A percentile compares a stretch with the other conserved stretches of the same genome.
Evolutionary conservation across 2,329 filamentous ascomycete species (phyloP).

Genomic region (Scorias spongiosa): DNA sequence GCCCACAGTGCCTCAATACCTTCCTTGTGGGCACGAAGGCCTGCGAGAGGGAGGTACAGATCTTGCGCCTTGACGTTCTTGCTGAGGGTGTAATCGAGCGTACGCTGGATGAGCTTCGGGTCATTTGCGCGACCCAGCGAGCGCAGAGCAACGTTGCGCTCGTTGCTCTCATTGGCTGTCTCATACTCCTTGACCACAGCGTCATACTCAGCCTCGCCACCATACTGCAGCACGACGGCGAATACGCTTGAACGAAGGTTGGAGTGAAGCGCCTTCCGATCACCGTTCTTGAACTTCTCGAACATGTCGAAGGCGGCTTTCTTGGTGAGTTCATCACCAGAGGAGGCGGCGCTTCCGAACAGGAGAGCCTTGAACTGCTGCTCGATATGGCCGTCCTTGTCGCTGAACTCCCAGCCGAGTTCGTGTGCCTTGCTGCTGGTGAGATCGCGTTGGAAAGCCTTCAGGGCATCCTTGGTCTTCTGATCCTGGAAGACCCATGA

Average conservation of each 20-base stretch:
- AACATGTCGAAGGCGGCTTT: conserved; percentile 83
- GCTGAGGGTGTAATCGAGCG: conserved; percentile 58
- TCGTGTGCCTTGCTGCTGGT: conserved; percentile 68
- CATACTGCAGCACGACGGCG: conserved; percentile 67
- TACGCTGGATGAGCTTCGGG: conserved; percentile 66
- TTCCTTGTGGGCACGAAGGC: conserved; percentile 58
- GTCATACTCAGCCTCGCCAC: conserved; percentile 77
- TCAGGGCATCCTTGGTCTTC: conserved; percentile 56
- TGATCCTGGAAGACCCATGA: conserved; percentile 84
- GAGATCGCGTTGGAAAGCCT: conserved; percentile 68
- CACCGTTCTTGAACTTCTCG: conserved; percentile 63
- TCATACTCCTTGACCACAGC: conserved; percentile 61
- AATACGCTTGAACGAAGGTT: conserved; percentile 84
- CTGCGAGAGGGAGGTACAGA: conserved; percentile 74
- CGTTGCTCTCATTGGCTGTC: conserved; percentile 61
- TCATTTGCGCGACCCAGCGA: conserved; percentile 64
- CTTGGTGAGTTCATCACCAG: conserved; percentile 65
- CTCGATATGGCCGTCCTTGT: conserved; percentile 72
- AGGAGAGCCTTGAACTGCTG: conserved; percentile 91
- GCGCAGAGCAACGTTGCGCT: conserved; percentile 83
- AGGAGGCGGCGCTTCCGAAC: conserved; percentile 68
- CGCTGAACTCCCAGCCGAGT: conserved; percentile 75
- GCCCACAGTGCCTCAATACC: conserved; percentile 68
- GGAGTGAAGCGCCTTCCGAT: conserved; percentile 70
- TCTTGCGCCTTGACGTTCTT: conserved; percentile 87